phyloP scores from a whole-genome alignment of 139 green algal genomes.

The Pleodorina starrii region DNA sequence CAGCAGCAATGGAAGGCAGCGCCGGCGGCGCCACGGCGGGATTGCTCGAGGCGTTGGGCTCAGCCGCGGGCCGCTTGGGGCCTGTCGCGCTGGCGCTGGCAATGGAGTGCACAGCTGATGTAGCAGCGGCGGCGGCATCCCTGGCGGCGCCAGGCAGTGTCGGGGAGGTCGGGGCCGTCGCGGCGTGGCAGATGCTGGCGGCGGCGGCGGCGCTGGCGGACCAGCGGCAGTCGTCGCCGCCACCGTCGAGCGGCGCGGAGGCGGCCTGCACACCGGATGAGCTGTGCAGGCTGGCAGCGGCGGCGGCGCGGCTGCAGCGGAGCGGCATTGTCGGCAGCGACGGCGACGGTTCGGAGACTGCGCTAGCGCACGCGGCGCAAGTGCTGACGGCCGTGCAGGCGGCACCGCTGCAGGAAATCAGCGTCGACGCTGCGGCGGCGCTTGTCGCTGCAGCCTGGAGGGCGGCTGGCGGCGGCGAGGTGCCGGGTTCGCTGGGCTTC shows the following conservation, averaged over 20 bases:
- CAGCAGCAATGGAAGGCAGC: not conserved
- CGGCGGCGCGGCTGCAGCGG: constrained; percentile 8
- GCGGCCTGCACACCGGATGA: not conserved
- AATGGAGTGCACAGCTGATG: not conserved
- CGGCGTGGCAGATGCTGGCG: not conserved
- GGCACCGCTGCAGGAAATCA: not conserved
- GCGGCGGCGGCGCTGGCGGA: not conserved
- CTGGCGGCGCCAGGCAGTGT: not conserved
- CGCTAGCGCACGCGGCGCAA: not conserved
- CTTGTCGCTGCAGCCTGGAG: not conserved
- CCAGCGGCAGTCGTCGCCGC: not conserved
- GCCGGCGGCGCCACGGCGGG: not conserved
- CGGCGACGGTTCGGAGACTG: not conserved
- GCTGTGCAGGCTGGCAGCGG: constrained; percentile 12
- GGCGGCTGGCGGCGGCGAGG: not conserved
- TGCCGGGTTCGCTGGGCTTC: not conserved
- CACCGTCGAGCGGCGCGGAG: not conserved
- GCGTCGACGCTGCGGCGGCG: not conserved
- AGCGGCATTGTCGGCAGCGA: not conserved
- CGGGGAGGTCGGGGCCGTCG: not conserved
- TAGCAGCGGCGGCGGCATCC: not conserved
- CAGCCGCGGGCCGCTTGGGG: not conserved
- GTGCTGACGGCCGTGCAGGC: not conserved
- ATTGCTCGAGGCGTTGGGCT: not conserved
- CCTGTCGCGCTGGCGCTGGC: not conserved